Base-by-base conservation (phyloP, 75 land plant genomes). In the Adiantum capillusveneris region DNA sequence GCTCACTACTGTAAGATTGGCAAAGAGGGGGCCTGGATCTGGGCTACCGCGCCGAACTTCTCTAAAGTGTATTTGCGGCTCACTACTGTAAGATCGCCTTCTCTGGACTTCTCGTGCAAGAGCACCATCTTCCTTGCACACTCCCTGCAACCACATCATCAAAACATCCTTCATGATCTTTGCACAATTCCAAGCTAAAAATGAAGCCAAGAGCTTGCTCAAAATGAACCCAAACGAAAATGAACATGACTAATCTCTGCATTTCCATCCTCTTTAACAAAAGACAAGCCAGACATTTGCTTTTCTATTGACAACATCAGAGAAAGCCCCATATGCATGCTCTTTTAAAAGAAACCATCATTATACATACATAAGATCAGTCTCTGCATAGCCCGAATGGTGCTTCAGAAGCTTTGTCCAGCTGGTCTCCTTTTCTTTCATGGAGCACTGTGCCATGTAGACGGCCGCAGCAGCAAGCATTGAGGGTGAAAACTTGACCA, bases 381-480 rank as follows among this genome's bases (percentile, higher is more conserved):
- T 36, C 49, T 76, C 75, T 28, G 64, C 41, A 55, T 76, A 76
- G 55, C 66, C 75, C 27, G 79, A 66, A 53, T 76, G 70, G 0
- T 29, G 57, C 50, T 66, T 61, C 21, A 76, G 65, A 42, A 59
- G 56, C 27, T 49, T 60, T 37, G 31, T 74, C 79, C 79, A 76
- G 42, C 25, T 29, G 12, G 75, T 31, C 17, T 45, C 56, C 11
- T 37, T 26, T 48, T 63, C 45, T 55, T 36, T 43, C 0, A 76
- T 63, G 0, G 75, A 59, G 20, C 21, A 12, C 24, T 66, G 79
- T 0, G 77, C 79, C 7, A 70, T 71, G 51, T 72, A 76, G 0
- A 76, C 71, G n/a, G 79, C 76, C 6, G 79, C 60, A 19, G 79
- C 79, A 28, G 79, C 69, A n/a, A 76, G 61, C 27, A 66, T 26